A percentile compares a stretch with the other conserved stretches of the same genome.
Conservation (phyloP, 2,329 filamentous ascomycete species). For the Colletotrichum sp. region DNA sequence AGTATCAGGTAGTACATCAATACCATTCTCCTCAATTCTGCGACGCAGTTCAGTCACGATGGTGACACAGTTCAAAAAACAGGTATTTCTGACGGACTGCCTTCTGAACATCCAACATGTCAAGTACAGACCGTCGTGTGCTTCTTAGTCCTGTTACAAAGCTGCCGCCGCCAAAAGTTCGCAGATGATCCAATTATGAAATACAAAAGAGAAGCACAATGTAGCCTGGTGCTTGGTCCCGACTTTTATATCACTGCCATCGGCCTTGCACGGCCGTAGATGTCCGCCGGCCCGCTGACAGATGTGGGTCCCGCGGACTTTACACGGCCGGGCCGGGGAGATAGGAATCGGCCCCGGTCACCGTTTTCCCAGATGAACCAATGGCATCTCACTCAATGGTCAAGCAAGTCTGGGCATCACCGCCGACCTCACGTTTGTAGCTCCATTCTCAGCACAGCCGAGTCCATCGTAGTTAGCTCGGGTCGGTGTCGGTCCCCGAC, state of each 20-base stretch:
- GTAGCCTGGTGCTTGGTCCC: background rate
- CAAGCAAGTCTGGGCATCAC: background rate
- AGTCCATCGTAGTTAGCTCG: background rate
- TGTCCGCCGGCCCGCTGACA: background rate
- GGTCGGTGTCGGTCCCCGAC: background rate
- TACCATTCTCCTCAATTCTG: too few species aligned
- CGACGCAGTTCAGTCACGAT: background rate
- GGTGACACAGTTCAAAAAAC: background rate
- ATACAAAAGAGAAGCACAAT: fast-evolving
- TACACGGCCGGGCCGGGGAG: background rate
- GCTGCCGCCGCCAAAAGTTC: fast-evolving
- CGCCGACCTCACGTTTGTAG: background rate
- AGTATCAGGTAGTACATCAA: too few species aligned
- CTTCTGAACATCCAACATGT: fast-evolving
- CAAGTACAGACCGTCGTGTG: background rate
- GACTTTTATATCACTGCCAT: background rate
- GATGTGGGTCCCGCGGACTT: background rate
- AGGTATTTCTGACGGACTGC: background rate
- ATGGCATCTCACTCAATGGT: background rate
- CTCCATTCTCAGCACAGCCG: background rate
- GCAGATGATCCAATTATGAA: fast-evolving
- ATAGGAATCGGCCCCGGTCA: background rate
- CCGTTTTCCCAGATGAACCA: background rate
- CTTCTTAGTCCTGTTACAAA: background rate
- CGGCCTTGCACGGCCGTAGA: background rate